Evolutionary conservation across 108 stramenopile species (phyloP), one percentile per base, ranked within the genome.

Genomic region (Nannochloropsis oceanica): DNA sequence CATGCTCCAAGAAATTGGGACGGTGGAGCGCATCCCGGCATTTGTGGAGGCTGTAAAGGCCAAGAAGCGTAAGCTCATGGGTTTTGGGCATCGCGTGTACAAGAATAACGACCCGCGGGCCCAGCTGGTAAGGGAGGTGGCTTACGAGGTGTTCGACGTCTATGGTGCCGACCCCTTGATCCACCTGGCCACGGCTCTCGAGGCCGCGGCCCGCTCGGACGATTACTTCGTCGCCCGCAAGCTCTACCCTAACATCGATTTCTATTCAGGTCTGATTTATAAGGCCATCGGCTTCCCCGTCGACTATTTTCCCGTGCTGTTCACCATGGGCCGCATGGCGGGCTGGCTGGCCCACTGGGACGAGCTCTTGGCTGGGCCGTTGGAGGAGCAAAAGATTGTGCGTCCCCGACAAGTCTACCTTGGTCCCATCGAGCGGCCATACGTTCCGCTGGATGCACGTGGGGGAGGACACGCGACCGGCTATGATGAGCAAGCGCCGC

Each of bases 31-130:
- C 59, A 84, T 84, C 27, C 84, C 84, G 8, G 84, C 27, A 12
- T 79, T 80, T 18, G 26, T 84, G 27, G 84, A 42, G 12, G 27
- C 27, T 10, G 84, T 43, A 13, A 84, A 84, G 44, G 84, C 26
- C 26, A 80, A 79, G 84, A 20, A 46, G 43, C 26, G 22, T 22
- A 84, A 80, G 50, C 84, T 84, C 84, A 84, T 84, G 84, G 84
- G 84, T 50, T 84, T 84, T 50, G 84, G 84, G 11, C 84, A 84
- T 27, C 84, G 84, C 79, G 84, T 84, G 27, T 84, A 84, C 80
- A 46, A 43, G 0, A 84, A 84, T 27, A 2, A 27, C 24, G 84
- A 84, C 84, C 84, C 84, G 73, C 73, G 84, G 26, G 84, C 84
- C 27, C n/a, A 27, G 46, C 22, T 44, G 59, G 43, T 84, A 46